phyloP scores from a whole-genome alignment of 768 basidiomycete genomes.

The Trichaptum fuscoviolaceum region DNA sequence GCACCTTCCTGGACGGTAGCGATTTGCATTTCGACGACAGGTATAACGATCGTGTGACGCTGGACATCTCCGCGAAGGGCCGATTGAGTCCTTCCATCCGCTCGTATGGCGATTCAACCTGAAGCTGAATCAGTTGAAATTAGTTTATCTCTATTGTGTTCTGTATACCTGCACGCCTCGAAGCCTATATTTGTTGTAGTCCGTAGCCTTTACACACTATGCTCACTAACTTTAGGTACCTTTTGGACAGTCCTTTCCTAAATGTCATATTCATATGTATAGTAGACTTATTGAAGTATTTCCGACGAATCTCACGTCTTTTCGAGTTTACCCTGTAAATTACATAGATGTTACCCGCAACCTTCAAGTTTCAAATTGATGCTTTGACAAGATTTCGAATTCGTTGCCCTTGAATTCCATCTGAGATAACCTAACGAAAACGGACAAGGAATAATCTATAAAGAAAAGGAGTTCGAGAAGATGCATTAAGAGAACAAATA shows the following conservation, averaged over 20 bases:
- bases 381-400: not conserved
- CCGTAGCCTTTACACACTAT: not conserved
- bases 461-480: not conserved
- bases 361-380: not conserved
- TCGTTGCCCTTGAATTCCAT: not conserved
- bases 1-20: not conserved
- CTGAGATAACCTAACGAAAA: not conserved
- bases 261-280: not conserved
- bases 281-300: not conserved
- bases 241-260: not conserved
- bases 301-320: not conserved
- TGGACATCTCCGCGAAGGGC: not conserved
- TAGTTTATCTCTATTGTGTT: not conserved
- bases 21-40: not conserved
- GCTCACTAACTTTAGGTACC: not conserved
- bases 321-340: not conserved
- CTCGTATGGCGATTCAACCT: not conserved
- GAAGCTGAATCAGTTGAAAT: not conserved
- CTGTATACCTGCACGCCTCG: not conserved
- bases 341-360: not conserved
- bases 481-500: not conserved
- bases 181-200: not conserved
- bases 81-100: not conserved
- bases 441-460: not conserved
- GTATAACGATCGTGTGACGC: not conserved